phyloP scores from a whole-genome alignment of 192 early-diverging fungal genomes.

The Allomyces macrogynus region DNA sequence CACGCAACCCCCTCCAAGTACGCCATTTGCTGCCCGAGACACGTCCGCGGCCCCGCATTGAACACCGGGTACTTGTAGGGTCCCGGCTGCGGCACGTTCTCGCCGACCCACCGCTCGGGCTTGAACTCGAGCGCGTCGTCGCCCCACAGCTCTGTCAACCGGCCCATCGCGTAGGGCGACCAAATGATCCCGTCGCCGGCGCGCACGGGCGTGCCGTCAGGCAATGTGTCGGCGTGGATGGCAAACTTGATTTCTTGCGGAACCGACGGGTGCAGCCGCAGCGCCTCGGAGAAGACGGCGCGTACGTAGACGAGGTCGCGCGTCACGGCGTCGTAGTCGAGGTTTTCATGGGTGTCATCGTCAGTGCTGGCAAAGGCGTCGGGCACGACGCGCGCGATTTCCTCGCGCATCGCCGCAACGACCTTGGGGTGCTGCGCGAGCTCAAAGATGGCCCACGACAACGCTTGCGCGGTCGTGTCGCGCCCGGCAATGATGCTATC shows the following conservation, averaged over 20 bases:
- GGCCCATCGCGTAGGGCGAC: slow-evolving; percentile 28
- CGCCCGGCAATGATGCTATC: slow-evolving; percentile 14
- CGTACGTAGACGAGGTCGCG: slow-evolving; percentile 27
- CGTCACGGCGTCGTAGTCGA: slow-evolving; percentile 11
- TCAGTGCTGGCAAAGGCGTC: background rate
- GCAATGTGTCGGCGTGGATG: slow-evolving; percentile 31
- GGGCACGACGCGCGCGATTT: background rate
- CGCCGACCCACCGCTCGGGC: slow-evolving; percentile 40
- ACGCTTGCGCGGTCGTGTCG: slow-evolving; percentile 33
- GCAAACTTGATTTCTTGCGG: slow-evolving; percentile 33
- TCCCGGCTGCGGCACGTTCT: slow-evolving; percentile 7
- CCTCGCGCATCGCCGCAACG: slow-evolving; percentile 9
- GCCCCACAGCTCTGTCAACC: slow-evolving; percentile 36
- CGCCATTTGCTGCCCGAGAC: background rate
- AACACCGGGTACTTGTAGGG: slow-evolving; percentile 33
- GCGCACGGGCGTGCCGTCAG: slow-evolving; percentile 30
- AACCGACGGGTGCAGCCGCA: slow-evolving; percentile 48
- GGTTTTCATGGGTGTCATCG: too few relatives aligned
- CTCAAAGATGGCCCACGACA: slow-evolving; percentile 27
- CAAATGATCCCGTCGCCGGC: slow-evolving; percentile 29
- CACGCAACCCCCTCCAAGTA: background rate
- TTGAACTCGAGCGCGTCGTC: slow-evolving; percentile 34
- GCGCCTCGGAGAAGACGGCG: slow-evolving; percentile 34
- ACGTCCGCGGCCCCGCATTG: slow-evolving; percentile 29
- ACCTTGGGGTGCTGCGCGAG: slow-evolving; percentile 19